These are phyloP conservation scores for Amphicarpaea edgeworthii DNA, from an alignment of 306 rosid genomes.

Conservation along the genomic window DNA sequence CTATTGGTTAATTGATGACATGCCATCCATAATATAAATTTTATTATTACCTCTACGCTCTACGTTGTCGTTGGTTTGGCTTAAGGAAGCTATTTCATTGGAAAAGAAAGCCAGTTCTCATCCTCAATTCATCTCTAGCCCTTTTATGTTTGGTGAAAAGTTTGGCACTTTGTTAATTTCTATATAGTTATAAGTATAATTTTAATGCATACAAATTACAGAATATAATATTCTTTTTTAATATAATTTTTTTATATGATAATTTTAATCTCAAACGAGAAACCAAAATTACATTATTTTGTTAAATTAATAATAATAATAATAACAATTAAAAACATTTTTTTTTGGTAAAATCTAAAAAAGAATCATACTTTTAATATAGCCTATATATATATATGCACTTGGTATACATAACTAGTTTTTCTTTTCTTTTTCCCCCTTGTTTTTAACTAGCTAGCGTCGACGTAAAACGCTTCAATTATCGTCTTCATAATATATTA, in stretches of 20 bases:
- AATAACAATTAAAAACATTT: too few relatives aligned
- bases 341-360: too few relatives aligned
- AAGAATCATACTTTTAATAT: too few relatives aligned
- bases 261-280: too few relatives aligned
- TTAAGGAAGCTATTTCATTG: not conserved
- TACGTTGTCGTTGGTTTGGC: not conserved
- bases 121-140: not conserved
- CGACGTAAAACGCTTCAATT: not conserved
- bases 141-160: slow-evolving; percentile 18
- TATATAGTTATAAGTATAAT: not conserved
- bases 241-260: too few relatives aligned
- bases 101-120: not conserved
- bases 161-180: slow-evolving; percentile 1
- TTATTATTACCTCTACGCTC: not conserved
- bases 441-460: not conserved
- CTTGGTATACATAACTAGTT: too few relatives aligned
- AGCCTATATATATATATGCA: too few relatives aligned
- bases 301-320: too few relatives aligned
- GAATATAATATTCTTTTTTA: too few relatives aligned
- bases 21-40: not conserved
- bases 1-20: not conserved
- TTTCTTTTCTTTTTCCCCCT: too few relatives aligned
- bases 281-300: too few relatives aligned
- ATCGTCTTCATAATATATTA: not conserved
- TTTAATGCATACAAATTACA: not conserved